These are phyloP conservation scores for Guillardia theta DNA, from an alignment of 78 protist genomes.

Conservation along the genomic window DNA sequence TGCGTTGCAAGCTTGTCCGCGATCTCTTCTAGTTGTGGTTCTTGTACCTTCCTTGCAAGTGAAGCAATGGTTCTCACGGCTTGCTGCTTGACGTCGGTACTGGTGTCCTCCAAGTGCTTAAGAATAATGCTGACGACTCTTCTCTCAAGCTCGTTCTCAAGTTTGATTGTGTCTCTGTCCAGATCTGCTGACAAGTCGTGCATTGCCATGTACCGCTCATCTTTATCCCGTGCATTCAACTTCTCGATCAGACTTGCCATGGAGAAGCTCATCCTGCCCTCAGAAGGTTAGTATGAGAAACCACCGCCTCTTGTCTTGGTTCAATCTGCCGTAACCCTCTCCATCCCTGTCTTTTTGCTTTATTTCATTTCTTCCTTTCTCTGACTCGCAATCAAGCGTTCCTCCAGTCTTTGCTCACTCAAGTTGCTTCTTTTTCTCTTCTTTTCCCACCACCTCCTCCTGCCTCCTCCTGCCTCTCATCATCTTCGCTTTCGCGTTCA, in stretches of 20 bases:
- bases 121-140: neutral
- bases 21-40: conserved; percentile 14
- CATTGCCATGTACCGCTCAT: conserved; percentile 35
- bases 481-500: neutral
- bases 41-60: conserved; percentile 16
- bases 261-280: neutral
- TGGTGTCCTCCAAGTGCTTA: conserved; percentile 21
- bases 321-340: neutral
- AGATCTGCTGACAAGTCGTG: conserved; percentile 24
- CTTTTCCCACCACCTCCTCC: neutral
- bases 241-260: conserved; percentile 20
- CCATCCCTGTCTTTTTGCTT: neutral
- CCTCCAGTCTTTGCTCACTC: neutral
- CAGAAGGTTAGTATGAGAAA: neutral
- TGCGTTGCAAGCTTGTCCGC: conserved; percentile 31
- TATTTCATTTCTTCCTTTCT: neutral
- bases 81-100: conserved; percentile 36
- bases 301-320: neutral
- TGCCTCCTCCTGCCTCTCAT: neutral
- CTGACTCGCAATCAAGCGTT: neutral
- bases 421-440: neutral
- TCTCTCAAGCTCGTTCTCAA: conserved; percentile 36
- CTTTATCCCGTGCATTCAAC: conserved; percentile 34
- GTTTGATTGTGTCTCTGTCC: conserved; percentile 21
- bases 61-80: conserved; percentile 11